Conservation (phyloP, 148 eudicot species). For the Rheum nobile region DNA sequence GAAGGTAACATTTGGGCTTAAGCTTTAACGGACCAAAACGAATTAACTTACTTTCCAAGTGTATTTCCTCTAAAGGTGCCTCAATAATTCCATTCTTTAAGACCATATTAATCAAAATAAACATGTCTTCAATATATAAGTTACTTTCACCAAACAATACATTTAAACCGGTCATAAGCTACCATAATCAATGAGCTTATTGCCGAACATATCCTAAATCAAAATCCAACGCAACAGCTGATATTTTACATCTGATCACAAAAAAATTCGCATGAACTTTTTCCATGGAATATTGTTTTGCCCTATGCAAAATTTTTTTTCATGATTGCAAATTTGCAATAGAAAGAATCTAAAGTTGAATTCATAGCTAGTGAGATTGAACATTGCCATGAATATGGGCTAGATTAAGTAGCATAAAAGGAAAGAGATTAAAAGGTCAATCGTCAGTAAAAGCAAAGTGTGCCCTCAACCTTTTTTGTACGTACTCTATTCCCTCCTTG, state of each 20-base stretch:
- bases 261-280: neutral
- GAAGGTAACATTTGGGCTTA: too few species aligned
- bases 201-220: too few species aligned
- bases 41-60: too few species aligned
- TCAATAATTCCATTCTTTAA: too few species aligned
- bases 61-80: too few species aligned
- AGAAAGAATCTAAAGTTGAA: neutral
- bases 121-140: too few species aligned
- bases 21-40: too few species aligned
- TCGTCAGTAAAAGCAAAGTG: neutral
- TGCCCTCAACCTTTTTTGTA: neutral
- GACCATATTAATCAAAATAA: too few species aligned
- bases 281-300: neutral
- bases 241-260: neutral
- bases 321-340: neutral
- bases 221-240: too few species aligned
- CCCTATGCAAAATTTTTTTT: neutral
- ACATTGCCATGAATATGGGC: neutral
- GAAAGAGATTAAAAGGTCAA: neutral
- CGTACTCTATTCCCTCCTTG: neutral
- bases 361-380: neutral
- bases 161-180: too few species aligned
- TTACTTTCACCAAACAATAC: too few species aligned
- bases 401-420: neutral
- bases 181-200: too few species aligned